Conservation (phyloP, 2,329 filamentous ascomycete species). For the Paracoccidioides lutzii region DNA sequence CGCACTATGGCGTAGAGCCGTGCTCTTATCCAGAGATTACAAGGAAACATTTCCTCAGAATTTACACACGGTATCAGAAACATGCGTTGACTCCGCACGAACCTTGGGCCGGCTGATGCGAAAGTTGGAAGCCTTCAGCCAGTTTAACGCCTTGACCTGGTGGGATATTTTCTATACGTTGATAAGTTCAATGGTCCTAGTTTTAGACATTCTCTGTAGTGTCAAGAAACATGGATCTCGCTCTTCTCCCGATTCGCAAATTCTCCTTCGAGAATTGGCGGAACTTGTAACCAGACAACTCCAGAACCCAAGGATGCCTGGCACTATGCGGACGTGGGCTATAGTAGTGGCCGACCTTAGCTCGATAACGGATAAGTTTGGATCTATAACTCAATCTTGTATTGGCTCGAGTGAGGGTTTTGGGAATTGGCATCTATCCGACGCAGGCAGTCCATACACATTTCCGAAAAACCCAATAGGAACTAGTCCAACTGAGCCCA, state of each 20-base stretch:
- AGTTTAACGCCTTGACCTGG: slow-evolving; percentile 1
- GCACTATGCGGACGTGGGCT: not conserved
- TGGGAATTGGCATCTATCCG: not conserved
- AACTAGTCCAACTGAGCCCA: not conserved
- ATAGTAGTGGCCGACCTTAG: not conserved
- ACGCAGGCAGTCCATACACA: not conserved
- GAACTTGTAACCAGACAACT: not conserved
- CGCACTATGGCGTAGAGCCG: not conserved
- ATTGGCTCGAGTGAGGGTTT: not conserved
- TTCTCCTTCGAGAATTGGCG: not conserved
- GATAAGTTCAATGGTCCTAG: not conserved
- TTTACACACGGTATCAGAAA: not conserved
- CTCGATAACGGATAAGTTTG: not conserved
- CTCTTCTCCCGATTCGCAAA: not conserved
- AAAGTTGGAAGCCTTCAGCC: not conserved
- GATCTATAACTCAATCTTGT: not conserved
- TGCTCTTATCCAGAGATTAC: not conserved
- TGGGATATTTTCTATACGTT: not conserved
- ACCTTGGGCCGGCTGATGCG: not conserved
- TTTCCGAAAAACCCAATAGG: not conserved
- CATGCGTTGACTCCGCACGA: not conserved
- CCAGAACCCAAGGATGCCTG: not conserved
- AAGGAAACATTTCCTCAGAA: not conserved
- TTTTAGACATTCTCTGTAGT: not conserved
- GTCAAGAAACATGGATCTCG: not conserved